Evolutionary conservation across 257 asterid species (phyloP).

Genomic region (Ballota nigra): DNA sequence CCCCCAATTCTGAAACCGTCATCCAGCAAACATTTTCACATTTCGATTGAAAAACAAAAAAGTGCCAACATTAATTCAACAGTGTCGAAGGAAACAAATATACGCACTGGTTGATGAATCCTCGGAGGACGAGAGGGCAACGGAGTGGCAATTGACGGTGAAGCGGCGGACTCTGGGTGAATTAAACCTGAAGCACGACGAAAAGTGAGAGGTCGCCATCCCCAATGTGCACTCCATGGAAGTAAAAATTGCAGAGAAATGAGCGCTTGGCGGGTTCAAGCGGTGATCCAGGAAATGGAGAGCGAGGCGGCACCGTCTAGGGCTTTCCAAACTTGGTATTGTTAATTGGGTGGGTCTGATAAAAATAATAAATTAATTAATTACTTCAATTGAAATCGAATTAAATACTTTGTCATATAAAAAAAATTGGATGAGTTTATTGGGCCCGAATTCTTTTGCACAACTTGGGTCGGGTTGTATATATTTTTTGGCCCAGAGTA

Average conservation of each 20-base stretch:
- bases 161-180: conserved; percentile 17
- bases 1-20: conserved; percentile 39
- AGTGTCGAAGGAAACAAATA: background rate
- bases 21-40: background rate
- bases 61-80: background rate
- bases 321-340: background rate
- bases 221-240: conserved; percentile 32
- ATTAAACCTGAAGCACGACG: conserved; percentile 16
- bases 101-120: conserved; percentile 25
- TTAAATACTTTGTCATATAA: no score
- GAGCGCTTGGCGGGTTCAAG: background rate
- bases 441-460: background rate
- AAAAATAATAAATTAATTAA: no score
- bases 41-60: background rate
- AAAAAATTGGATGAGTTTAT: background rate
- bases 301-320: background rate
- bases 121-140: conserved; percentile 27
- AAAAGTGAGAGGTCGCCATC: conserved; percentile 27
- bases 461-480: background rate
- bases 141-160: conserved; percentile 35
- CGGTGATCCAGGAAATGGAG: no score
- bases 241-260: background rate
- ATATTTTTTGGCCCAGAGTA: no score
- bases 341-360: background rate
- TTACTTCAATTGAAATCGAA: no score